These are phyloP conservation scores for Colletotrichum sp. DNA, from an alignment of 2,329 filamentous ascomycete genomes.

Conservation along the genomic window DNA sequence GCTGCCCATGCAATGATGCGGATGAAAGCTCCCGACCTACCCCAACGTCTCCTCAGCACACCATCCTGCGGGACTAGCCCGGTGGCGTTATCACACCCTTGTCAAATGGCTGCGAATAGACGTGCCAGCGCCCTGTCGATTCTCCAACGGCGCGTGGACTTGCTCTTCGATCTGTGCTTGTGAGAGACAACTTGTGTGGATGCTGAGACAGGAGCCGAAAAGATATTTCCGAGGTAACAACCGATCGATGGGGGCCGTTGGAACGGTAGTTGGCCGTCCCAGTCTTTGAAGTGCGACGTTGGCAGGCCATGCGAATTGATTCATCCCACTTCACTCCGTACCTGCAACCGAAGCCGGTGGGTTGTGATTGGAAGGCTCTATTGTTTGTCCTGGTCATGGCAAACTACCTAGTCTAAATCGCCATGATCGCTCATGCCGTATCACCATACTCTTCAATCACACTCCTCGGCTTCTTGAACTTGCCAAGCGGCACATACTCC, in stretches of 20 bases:
- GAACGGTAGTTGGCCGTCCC: neutral
- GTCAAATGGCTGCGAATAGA: neutral
- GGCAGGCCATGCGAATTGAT: neutral
- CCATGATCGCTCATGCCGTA: neutral
- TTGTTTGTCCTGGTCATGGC: rapidly evolving
- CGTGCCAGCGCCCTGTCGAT: neutral
- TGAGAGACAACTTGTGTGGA: neutral
- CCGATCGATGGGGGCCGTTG: neutral
- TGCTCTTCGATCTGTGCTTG: neutral
- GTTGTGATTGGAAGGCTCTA: neutral
- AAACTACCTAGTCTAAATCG: neutral
- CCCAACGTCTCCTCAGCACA: neutral
- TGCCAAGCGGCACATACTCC: slow-evolving; percentile 43
- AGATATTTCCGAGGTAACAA: neutral
- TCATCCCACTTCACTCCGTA: neutral
- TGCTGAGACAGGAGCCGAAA: neutral
- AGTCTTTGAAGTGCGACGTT: neutral
- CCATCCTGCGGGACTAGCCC: neutral
- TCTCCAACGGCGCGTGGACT: neutral
- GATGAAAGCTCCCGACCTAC: neutral
- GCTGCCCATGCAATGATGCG: neutral
- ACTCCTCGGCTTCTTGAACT: slow-evolving; percentile 33
- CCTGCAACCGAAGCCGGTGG: neutral
- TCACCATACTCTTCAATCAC: slow-evolving; percentile 55
- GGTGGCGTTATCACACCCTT: neutral